Base-by-base conservation (phyloP, 2,329 filamentous ascomycete genomes). In the Westerdykella ornata region DNA sequence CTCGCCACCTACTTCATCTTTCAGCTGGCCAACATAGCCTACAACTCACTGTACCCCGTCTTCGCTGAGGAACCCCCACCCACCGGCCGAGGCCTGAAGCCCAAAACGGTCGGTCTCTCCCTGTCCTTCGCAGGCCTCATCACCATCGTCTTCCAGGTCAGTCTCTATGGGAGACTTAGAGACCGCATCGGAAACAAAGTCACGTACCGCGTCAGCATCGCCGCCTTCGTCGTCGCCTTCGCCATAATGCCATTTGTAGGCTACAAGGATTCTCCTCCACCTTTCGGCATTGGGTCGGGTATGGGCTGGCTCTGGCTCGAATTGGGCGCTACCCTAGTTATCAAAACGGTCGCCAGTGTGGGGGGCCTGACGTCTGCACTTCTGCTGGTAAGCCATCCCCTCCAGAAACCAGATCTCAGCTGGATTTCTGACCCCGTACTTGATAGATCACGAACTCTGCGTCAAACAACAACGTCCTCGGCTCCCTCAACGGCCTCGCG, bases 31-130 rank as follows among this genome's bases (percentile, higher is more conserved):
- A 97, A 97, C 64, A 88, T 96, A 51, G 88, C 88, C 3, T 98
- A 89, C 75, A 96, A 95, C 67, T 90, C 87, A 14, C 72, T 98
- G 0, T 98, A 94, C 56, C 92, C 92, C 1, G 90, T 97, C 40
- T 98, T 97, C 55, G 86, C 84, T 1, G 82, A 89, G 41, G 81
- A 84, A 0, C 66, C 76, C 1, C 73, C 81, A 0, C 92, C 92
- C 0, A 82, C 82, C 0, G 92, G 92, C 14, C 83, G 92, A 31
- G 73, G 75, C 1, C 72, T 97, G 3, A 76, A 76, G 0, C 87
- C 90, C 0, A 76, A 80, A 42, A 87, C 85, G 45, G 95, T 97
- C 34, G 92, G 92, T 0, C 68, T 95, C 14, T 86, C 85, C 1
- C 72, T 96, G 39, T 90, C 86, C 0, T 82, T 94, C 47, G 87